Conservation (phyloP, 805 yeast genomes). For the Lipomyces mesembrius region DNA sequence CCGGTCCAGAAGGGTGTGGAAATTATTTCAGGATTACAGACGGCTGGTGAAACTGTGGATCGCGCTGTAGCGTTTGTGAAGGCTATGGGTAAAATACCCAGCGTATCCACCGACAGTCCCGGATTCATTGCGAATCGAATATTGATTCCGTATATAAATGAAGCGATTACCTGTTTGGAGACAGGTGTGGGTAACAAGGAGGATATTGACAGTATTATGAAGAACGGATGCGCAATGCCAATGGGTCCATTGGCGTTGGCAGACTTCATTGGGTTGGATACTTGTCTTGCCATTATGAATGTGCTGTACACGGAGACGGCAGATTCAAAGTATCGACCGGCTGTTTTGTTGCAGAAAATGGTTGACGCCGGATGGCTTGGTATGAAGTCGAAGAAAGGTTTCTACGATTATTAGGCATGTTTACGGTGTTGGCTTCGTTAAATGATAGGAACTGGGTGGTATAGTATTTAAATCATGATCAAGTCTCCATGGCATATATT, state of each 20-base stretch:
- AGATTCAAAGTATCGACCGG: conserved; percentile 52
- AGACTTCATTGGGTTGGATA: conserved; percentile 52
- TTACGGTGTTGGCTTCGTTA: neutral
- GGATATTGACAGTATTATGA: conserved; percentile 52
- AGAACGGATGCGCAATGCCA: conserved; percentile 54
- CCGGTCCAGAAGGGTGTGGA: conserved; percentile 54
- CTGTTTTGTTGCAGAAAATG: conserved; percentile 46
- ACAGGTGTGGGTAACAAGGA: conserved; percentile 50
- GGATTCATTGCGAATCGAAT: conserved; percentile 53
- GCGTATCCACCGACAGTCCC: conserved; percentile 49
- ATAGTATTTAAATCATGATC: too few species aligned
- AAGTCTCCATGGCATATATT: too few species aligned
- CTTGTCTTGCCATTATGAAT: conserved; percentile 51
- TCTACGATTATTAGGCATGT: conserved; percentile 46
- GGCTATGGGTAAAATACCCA: conserved; percentile 48
- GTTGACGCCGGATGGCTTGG: conserved; percentile 53
- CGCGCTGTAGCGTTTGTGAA: conserved; percentile 44
- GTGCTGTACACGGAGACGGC: conserved; percentile 49
- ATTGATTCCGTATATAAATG: conserved; percentile 52
- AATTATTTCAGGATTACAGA: conserved; percentile 51
- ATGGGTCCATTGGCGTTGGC: conserved; percentile 53
- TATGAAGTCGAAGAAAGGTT: conserved; percentile 50
- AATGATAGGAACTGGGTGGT: too few species aligned
- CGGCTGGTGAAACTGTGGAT: conserved; percentile 46
- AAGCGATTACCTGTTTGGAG: conserved; percentile 50